phyloP scores from a whole-genome alignment of 2,329 filamentous ascomycete species.

The Trichoderma simmonsii region DNA sequence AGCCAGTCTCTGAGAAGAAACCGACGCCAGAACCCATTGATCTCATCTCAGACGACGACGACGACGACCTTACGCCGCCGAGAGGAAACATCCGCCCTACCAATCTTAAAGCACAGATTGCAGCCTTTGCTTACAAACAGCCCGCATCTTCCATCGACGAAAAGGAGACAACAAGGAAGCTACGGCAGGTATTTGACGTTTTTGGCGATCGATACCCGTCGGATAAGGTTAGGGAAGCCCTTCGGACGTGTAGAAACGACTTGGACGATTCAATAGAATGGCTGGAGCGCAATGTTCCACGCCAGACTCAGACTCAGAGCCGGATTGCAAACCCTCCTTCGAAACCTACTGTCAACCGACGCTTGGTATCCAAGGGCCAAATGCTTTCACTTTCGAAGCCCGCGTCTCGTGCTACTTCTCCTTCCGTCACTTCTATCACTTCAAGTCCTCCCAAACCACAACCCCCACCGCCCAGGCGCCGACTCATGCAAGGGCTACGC shows the following conservation, averaged over 20 bases:
- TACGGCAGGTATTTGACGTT: constrained; percentile 38
- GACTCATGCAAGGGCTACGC: constrained; percentile 38
- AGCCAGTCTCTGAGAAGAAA: constrained; percentile 31
- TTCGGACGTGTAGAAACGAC: constrained; percentile 33
- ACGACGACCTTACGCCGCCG: constrained; percentile 47
- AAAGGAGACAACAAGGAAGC: constrained; percentile 33
- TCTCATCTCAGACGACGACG: constrained; percentile 52
- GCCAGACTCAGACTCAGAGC: background rate
- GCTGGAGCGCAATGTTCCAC: constrained; percentile 25
- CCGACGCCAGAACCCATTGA: constrained; percentile 43
- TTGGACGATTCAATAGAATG: constrained; percentile 36
- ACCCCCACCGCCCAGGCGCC: constrained; percentile 28
- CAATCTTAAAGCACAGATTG: constrained; percentile 43
- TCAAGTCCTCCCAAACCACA: constrained; percentile 21
- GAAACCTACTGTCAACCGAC: constrained; percentile 21
- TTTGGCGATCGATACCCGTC: constrained; percentile 32
- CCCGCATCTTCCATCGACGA: constrained; percentile 32
- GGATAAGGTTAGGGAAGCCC: constrained; percentile 33
- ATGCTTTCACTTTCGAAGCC: constrained; percentile 22
- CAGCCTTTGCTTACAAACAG: constrained; percentile 47
- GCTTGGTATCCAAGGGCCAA: constrained; percentile 32
- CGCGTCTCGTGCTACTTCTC: background rate
- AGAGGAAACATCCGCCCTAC: constrained; percentile 64
- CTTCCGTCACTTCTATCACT: background rate
- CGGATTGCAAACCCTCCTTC: constrained; percentile 18